Conservation (phyloP, 257 asterid species). For the Lantana camara region DNA sequence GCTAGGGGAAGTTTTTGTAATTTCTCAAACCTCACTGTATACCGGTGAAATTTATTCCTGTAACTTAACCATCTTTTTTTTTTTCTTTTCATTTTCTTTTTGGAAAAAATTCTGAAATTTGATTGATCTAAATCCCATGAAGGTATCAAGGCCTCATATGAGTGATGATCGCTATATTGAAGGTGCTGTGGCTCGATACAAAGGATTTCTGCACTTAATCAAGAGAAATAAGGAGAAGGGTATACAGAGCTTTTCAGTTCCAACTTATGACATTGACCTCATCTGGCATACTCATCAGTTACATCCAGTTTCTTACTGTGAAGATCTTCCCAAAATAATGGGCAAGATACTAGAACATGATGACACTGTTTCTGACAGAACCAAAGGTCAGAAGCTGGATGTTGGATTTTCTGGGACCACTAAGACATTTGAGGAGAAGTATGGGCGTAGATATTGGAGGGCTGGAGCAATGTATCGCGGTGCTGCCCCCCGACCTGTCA, state of each 20-base stretch:
- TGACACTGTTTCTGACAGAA: conserved; percentile 93
- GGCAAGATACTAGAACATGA: conserved; percentile 87
- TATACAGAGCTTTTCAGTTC: conserved; percentile 85
- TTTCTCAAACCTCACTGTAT: no score
- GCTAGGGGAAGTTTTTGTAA: no score
- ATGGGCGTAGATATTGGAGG: conserved; percentile 86
- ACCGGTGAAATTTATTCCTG: no score
- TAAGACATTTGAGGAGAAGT: conserved; percentile 74
- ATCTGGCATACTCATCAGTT: conserved; percentile 99
- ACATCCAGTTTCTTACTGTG: conserved; percentile 79
- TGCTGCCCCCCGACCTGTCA: conserved; percentile 67
- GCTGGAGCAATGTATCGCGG: conserved; percentile 98
- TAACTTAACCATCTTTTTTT: neutral
- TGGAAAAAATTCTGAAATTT: no score
- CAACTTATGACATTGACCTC: conserved; percentile 95
- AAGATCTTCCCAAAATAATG: conserved; percentile 70
- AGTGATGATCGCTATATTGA: conserved; percentile 56
- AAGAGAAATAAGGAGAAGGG: conserved; percentile 74
- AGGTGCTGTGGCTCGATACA: conserved; percentile 94
- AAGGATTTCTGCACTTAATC: conserved; percentile 88
- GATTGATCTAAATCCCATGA: no score
- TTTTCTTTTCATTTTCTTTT: conserved; percentile 2
- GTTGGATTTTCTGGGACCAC: conserved; percentile 82
- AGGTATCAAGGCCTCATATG: conserved; percentile 79
- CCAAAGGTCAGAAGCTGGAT: conserved; percentile 89